Conservation (phyloP, 768 basidiomycete species). For the Crepidotus variabilis region DNA sequence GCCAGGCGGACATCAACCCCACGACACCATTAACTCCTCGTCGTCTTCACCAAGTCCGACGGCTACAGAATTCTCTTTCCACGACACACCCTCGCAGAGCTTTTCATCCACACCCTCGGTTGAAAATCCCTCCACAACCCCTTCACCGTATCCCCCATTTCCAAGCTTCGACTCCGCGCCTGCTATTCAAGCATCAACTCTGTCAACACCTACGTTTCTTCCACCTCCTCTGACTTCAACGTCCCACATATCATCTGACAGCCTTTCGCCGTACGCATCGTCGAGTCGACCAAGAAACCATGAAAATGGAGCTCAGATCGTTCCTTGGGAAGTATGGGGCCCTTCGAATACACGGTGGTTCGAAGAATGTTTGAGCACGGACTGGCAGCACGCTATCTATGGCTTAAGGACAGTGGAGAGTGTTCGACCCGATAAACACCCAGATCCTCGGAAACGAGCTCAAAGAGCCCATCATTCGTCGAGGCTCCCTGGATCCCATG, state of each 20-base stretch:
- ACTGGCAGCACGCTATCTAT: constrained; percentile 55
- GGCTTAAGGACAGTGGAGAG: constrained; percentile 49
- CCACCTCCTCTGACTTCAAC: background rate
- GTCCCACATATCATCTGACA: background rate
- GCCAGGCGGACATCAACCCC: background rate
- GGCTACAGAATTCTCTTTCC: too few species aligned
- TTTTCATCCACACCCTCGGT: too few species aligned
- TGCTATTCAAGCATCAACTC: background rate
- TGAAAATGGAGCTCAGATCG: constrained; percentile 8
- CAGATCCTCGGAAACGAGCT: background rate
- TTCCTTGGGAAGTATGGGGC: constrained; percentile 52
- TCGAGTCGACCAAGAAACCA: background rate
- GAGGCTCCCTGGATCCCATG: too few species aligned
- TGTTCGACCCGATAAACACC: constrained; percentile 20
- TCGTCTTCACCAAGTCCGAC: background rate
- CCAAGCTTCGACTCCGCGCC: constrained; percentile 20
- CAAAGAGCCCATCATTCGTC: too few species aligned
- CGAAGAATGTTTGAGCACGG: constrained; percentile 41
- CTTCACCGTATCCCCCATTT: constrained; percentile 22
- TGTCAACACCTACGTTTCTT: background rate
- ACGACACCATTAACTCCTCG: background rate
- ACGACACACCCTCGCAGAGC: too few species aligned
- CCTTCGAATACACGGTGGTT: constrained; percentile 52
- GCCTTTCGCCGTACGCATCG: background rate
- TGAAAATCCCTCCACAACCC: background rate